phyloP scores from a whole-genome alignment of 2,329 filamentous ascomycete species.

The Madurella mycetomatis region DNA sequence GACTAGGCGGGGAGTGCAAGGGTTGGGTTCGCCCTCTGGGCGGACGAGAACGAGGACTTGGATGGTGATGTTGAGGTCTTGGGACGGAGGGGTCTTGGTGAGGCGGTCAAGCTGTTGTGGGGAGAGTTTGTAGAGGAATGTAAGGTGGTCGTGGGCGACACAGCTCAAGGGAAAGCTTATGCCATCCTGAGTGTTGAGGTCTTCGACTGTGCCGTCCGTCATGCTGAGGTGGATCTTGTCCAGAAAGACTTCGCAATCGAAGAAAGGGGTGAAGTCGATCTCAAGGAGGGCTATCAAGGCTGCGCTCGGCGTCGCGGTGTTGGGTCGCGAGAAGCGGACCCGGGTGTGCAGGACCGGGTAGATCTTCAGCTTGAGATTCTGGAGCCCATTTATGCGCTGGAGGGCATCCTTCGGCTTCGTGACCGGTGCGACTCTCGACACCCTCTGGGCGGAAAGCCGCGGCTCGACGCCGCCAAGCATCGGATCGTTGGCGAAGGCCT shows the following conservation, averaged over 20 bases:
- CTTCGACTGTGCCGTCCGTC: conserved; percentile 53
- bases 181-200: conserved; percentile 49
- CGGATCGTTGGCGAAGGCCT: conserved; percentile 65
- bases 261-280: conserved; percentile 67
- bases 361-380: conserved; percentile 59
- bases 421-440: conserved; percentile 68
- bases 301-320: conserved; percentile 52
- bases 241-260: conserved; percentile 62
- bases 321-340: conserved; percentile 65
- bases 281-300: conserved; percentile 67
- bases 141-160: conserved; percentile 69
- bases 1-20: conserved; percentile 56
- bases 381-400: conserved; percentile 60
- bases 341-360: conserved; percentile 68
- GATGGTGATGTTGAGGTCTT: conserved; percentile 57
- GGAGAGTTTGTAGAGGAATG: conserved; percentile 65
- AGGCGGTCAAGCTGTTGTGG: conserved; percentile 45
- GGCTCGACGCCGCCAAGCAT: conserved; percentile 58
- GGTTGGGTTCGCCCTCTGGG: conserved; percentile 36
- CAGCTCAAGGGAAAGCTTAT: conserved; percentile 55
- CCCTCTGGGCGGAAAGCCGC: conserved; percentile 66
- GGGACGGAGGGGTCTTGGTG: conserved; percentile 42
- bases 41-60: conserved; percentile 53
- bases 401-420: conserved; percentile 58
- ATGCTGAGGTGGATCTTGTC: conserved; percentile 55